phyloP scores from a whole-genome alignment of 371 early-diverging fungal species.

The Mortierella sp. region DNA sequence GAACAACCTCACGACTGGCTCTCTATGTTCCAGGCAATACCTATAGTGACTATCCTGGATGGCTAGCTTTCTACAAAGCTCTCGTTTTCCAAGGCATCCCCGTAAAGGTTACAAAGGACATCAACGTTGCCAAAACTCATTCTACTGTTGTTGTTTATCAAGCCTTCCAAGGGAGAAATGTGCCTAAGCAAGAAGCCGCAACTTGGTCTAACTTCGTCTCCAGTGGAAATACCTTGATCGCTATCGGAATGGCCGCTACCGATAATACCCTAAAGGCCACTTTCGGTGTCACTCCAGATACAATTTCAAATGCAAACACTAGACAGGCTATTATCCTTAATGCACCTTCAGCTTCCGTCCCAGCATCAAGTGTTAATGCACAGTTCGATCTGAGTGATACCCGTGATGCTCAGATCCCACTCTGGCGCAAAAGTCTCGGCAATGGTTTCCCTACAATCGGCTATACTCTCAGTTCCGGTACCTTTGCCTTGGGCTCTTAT shows the following conservation, averaged over 20 bases:
- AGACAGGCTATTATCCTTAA: slow-evolving; percentile 18
- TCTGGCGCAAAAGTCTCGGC: background rate
- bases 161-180: slow-evolving; percentile 24
- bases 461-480: background rate
- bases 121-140: slow-evolving; percentile 16
- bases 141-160: slow-evolving; percentile 30
- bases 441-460: background rate
- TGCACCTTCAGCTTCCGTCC: slow-evolving; percentile 12
- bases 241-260: slow-evolving; percentile 18
- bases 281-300: slow-evolving; percentile 17
- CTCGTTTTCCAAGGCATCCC: slow-evolving; percentile 43
- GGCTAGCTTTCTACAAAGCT: slow-evolving; percentile 32
- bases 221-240: slow-evolving; percentile 28
- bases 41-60: slow-evolving; percentile 35
- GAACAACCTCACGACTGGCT: slow-evolving; percentile 28
- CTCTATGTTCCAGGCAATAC: slow-evolving; percentile 27
- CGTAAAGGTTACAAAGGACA: slow-evolving; percentile 30
- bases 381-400: slow-evolving; percentile 28
- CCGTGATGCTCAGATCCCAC: slow-evolving; percentile 20
- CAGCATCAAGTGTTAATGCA: slow-evolving; percentile 16
- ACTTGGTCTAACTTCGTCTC: slow-evolving; percentile 22
- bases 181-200: too few relatives aligned
- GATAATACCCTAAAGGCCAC: slow-evolving; percentile 2
- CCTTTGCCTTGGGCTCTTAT: background rate
- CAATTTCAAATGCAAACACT: slow-evolving; percentile 2